Base-by-base conservation (phyloP, 2,329 filamentous ascomycete genomes). In the Claviceps maximensis region DNA sequence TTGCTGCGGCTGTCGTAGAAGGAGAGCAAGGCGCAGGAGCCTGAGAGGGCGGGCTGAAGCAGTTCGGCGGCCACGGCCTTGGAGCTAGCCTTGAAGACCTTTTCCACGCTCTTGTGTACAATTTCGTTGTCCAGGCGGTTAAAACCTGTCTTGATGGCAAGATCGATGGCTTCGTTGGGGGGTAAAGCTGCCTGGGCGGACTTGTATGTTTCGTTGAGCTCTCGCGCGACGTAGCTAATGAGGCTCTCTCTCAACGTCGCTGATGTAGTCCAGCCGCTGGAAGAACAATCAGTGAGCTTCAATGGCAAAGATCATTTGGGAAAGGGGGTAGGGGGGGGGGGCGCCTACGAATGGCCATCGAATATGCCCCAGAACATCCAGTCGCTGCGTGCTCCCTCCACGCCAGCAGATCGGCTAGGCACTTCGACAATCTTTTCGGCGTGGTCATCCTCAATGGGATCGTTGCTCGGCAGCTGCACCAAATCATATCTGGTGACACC, bases 301-400 rank as follows among this genome's bases (percentile, higher is more conserved):
- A 7, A 44, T 23, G 6, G 41, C 17, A 15, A 44, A 6, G 9
- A 6, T 25, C 41, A 44, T 31, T n/a, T 36, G 6, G 59, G 15
- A 4, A 3, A 10, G 10, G 47, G 54, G 60, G 41, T 45, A 61
- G 31, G 60, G 19, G 54, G 55, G 41, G 50, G 40, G 19, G 17
- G 29, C 45, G 78, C 79, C 69, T 73, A 91, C 88, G 87, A 88
- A 69, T 98, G 93, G 0, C 93, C 93, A 65, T 98, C 93, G 68
- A 97, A 98, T 19, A 98, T 90, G 54, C 90, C 93, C 93, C 94
- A 98, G 68, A 98, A 98, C 89, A 97, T 97, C 93, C 93, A 98
- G 69, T 98, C 94, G 56, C 80, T 87, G 55, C 45, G 56, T 7
- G 49, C 41, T 13, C 76, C 67, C 36, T 65, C 61, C 23, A 63